phyloP scores from a whole-genome alignment of 2,329 filamentous ascomycete genomes.

The Trichophyton schoenleinii region DNA sequence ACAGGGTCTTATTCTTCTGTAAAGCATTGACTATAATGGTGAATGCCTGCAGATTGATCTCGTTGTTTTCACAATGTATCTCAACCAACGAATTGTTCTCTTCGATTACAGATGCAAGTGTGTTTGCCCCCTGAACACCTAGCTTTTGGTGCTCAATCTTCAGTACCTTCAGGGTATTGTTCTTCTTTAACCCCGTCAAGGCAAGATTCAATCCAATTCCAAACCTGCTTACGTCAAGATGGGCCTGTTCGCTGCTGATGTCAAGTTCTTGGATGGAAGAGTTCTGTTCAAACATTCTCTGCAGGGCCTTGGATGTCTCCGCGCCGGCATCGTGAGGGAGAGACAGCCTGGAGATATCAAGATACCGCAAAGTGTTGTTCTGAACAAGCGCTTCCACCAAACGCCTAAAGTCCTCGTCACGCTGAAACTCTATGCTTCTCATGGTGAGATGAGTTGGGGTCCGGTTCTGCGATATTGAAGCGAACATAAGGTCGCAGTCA shows the following conservation, averaged over 20 bases:
- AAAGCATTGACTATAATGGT: conserved; percentile 57
- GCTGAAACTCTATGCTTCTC: conserved; percentile 56
- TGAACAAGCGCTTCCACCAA: conserved; percentile 49
- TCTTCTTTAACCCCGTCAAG: conserved; percentile 51
- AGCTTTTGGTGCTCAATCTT: conserved; percentile 57
- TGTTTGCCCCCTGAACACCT: conserved; percentile 56
- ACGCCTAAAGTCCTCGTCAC: conserved; percentile 51
- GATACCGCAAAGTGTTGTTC: conserved; percentile 50
- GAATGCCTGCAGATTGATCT: conserved; percentile 57
- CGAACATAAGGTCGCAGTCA: conserved; percentile 32
- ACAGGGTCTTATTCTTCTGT: conserved; percentile 50
- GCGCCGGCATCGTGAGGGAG: conserved; percentile 56
- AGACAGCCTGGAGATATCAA: conserved; percentile 59
- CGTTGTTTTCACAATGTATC: conserved; percentile 59
- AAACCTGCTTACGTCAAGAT: conserved; percentile 57
- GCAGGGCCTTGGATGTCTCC: conserved; percentile 52
- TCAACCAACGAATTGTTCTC: conserved; percentile 51
- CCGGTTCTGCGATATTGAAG: conserved; percentile 37
- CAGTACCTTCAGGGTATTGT: conserved; percentile 48
- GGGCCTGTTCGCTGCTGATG: conserved; percentile 58
- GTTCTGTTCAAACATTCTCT: conserved; percentile 54
- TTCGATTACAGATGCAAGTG: conserved; percentile 55
- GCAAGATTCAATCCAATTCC: conserved; percentile 57
- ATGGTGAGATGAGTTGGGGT: conserved; percentile 54
- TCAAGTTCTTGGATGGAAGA: conserved; percentile 53